Evolutionary conservation across 441 rosid species (phyloP).

Genomic region (Macaranga tanarius): DNA sequence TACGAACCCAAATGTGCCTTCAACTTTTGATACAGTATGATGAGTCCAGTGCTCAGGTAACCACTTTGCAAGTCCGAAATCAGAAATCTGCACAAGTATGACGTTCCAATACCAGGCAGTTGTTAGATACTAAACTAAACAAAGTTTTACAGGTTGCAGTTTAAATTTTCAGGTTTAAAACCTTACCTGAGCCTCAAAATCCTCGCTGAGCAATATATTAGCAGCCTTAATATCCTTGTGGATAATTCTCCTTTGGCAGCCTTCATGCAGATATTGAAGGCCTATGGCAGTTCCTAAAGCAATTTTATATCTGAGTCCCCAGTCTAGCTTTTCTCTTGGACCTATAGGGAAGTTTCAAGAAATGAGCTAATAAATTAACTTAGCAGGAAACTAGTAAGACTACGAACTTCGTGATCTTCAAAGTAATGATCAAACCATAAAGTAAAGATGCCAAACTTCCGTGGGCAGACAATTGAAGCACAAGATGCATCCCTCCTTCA

Average conservation of each 20-base stretch:
- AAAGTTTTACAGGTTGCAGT: background rate
- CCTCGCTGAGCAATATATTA: constrained; percentile 77
- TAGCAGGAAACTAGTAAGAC: constrained; percentile 1
- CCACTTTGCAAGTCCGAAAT: constrained; percentile 95
- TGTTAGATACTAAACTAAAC: constrained; percentile 13
- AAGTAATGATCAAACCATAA: constrained; percentile 50
- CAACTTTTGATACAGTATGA: constrained; percentile 72
- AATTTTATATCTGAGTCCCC: constrained; percentile 65
- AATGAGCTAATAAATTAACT: constrained; percentile 1
- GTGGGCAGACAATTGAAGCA: constrained; percentile 79
- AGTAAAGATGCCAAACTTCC: constrained; percentile 89
- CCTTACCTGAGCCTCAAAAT: constrained; percentile 76
- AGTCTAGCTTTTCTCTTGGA: constrained; percentile 58
- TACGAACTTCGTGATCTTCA: background rate
- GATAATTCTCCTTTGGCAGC: constrained; percentile 88
- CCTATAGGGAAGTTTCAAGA: constrained; percentile 34
- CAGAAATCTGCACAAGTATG: constrained; percentile 61
- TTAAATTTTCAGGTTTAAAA: constrained; percentile 10
- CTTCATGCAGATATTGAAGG: constrained; percentile 80
- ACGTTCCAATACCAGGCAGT: background rate
- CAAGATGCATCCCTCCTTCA: constrained; percentile 95
- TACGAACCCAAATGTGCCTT: constrained; percentile 94
- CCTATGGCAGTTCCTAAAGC: constrained; percentile 85
- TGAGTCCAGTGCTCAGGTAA: constrained; percentile 92
- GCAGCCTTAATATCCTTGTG: constrained; percentile 95